A percentile compares a stretch with the other conserved stretches of the same genome.
Evolutionary conservation across 257 asterid species (phyloP).

Genomic region (Capsicum baccatum): DNA sequence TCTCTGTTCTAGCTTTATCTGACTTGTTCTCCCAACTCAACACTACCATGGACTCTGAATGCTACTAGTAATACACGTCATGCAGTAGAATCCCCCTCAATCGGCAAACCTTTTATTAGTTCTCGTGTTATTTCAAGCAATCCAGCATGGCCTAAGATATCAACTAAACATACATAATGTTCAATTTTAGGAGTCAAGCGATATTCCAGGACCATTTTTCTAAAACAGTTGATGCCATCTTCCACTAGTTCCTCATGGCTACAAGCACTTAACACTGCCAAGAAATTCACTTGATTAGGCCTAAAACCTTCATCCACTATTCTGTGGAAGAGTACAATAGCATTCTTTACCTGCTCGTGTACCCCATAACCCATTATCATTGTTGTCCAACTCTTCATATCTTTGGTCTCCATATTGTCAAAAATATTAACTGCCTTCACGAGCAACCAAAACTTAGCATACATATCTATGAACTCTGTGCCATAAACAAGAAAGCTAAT

Average conservation of each 20-base stretch:
- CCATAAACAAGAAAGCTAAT: slow-evolving; percentile 52
- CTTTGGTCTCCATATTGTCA: slow-evolving; percentile 50
- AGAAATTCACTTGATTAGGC: slow-evolving; percentile 72
- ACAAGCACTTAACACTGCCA: slow-evolving; percentile 63
- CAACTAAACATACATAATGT: slow-evolving; percentile 70
- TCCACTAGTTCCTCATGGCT: slow-evolving; percentile 67
- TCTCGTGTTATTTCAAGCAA: slow-evolving; percentile 57
- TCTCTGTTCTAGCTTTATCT: slow-evolving; percentile 46
- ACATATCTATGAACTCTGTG: slow-evolving; percentile 61
- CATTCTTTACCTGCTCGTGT: slow-evolving; percentile 54
- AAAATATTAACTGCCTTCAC: slow-evolving; percentile 54
- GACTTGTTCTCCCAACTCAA: slow-evolving; percentile 55
- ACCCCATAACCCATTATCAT: slow-evolving; percentile 62
- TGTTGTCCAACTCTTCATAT: slow-evolving; percentile 61
- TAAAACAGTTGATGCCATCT: slow-evolving; percentile 53
- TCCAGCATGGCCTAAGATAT: slow-evolving; percentile 69
- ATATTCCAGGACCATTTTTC: slow-evolving; percentile 57
- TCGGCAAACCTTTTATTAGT: slow-evolving; percentile 52
- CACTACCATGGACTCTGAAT: slow-evolving; percentile 57
- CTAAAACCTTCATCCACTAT: slow-evolving; percentile 60
- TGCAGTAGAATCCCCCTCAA: slow-evolving; percentile 59
- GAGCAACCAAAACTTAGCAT: slow-evolving; percentile 63
- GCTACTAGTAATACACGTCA: slow-evolving; percentile 74
- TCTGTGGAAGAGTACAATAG: slow-evolving; percentile 45
- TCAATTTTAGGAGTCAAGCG: slow-evolving; percentile 55